Conservation (phyloP, 2,329 filamentous ascomycete genomes). For the Diaporthe citrichinensis region DNA sequence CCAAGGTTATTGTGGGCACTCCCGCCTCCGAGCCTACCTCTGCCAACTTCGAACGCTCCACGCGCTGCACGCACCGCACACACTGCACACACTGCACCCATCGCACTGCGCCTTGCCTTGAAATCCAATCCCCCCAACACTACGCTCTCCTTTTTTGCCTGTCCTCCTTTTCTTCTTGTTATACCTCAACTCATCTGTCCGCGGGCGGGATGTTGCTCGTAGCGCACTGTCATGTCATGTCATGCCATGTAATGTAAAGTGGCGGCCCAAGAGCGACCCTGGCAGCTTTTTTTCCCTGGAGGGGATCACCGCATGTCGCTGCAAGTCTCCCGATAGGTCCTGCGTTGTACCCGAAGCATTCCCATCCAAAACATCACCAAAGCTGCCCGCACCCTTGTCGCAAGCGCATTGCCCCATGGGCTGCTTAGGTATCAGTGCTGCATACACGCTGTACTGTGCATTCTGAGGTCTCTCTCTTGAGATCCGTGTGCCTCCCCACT, state of each 20-base stretch:
- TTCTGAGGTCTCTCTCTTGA: neutral
- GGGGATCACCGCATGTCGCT: slow-evolving; percentile 29
- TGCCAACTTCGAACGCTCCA: slow-evolving; percentile 10
- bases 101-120: neutral
- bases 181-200: neutral
- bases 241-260: slow-evolving; percentile 29
- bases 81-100: neutral
- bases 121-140: neutral
- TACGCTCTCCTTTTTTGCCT: neutral
- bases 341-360: slow-evolving; percentile 30
- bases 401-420: slow-evolving; percentile 17
- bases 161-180: neutral
- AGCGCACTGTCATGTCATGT: slow-evolving; percentile 27
- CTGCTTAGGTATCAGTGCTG: slow-evolving; percentile 17
- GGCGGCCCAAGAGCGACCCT: slow-evolving; percentile 28
- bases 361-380: slow-evolving; percentile 29
- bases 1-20: slow-evolving; percentile 29
- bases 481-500: slow-evolving; percentile 21
- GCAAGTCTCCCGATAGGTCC: slow-evolving; percentile 31
- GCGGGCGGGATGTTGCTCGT: slow-evolving; percentile 8
- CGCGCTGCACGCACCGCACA: slow-evolving; percentile 1
- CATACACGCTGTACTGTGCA: slow-evolving; percentile 10
- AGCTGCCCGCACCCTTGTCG: slow-evolving; percentile 23
- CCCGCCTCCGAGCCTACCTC: neutral
- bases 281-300: slow-evolving; percentile 12